Percentiles rank a stretch among this genome's conserved stretches.
Conservation (phyloP, 2,329 filamentous ascomycete genomes). For the Xylaria sp. region DNA sequence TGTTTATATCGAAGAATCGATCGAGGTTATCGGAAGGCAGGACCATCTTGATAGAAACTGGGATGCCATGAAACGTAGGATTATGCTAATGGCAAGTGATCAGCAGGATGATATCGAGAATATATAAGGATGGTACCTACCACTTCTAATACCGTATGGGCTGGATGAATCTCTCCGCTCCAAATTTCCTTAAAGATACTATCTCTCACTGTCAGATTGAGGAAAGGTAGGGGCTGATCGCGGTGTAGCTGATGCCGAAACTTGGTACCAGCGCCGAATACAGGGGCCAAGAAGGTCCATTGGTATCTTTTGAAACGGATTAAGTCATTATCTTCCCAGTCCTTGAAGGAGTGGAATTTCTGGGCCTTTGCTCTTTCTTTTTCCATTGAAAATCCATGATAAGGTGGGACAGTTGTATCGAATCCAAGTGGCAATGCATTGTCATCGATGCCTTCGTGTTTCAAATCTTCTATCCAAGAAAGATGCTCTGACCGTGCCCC, state of each 20-base stretch:
- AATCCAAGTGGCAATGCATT: constrained; percentile 24
- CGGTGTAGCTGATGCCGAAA: constrained; percentile 17
- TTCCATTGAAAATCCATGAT: constrained; percentile 18
- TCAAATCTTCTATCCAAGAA: constrained; percentile 8
- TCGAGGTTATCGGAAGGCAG: constrained; percentile 10
- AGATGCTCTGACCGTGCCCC: constrained; percentile 13
- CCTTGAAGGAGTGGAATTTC: constrained; percentile 15
- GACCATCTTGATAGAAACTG: constrained; percentile 14
- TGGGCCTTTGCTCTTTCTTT: neutral
- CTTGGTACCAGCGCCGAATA: constrained; percentile 18
- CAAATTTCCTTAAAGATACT: constrained; percentile 8
- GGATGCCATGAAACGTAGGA: constrained; percentile 12
- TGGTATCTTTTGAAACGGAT: constrained; percentile 14
- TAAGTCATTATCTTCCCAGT: constrained; percentile 20
- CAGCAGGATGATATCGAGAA: constrained; percentile 5
- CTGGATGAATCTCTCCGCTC: constrained; percentile 22
- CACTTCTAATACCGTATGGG: constrained; percentile 19
- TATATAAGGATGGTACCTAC: constrained; percentile 8
- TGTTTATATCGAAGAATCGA: constrained; percentile 22
- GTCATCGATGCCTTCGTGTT: constrained; percentile 22
- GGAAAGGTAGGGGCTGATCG: constrained; percentile 22
- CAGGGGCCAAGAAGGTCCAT: constrained; percentile 27
- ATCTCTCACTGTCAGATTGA: neutral
- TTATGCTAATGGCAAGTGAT: neutral
- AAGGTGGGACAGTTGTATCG: neutral